phyloP scores from a whole-genome alignment of 192 early-diverging fungal species.

The Rhizophlyctis rosea region DNA sequence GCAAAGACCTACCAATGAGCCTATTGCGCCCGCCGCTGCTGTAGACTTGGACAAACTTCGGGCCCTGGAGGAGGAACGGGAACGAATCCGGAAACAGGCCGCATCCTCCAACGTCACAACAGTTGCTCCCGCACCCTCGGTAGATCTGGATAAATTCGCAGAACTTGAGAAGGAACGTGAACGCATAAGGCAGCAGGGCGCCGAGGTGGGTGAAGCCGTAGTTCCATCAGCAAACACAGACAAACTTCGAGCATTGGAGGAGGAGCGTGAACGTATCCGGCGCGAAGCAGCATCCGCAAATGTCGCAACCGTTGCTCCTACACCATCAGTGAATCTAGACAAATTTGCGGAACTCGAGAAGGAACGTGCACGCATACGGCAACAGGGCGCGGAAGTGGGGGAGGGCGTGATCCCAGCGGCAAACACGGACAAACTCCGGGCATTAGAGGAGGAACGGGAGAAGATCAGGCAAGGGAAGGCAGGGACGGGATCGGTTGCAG shows the following conservation, averaged over 20 bases:
- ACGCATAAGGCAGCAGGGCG: background rate
- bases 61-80: background rate
- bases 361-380: background rate
- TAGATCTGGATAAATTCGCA: background rate
- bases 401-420: too few relatives aligned
- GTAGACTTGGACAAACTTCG: background rate
- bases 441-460: background rate
- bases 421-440: background rate
- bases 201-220: too few relatives aligned
- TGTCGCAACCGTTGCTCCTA: too few relatives aligned
- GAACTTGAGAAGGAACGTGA: background rate
- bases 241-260: background rate
- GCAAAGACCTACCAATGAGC: background rate
- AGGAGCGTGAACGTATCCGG: too few relatives aligned
- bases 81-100: background rate
- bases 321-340: background rate
- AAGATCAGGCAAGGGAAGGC: too few relatives aligned
- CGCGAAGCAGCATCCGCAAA: too few relatives aligned
- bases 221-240: too few relatives aligned
- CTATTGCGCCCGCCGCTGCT: background rate
- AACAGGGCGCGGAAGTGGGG: too few relatives aligned
- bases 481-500: too few relatives aligned
- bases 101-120: too few relatives aligned
- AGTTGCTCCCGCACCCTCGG: too few relatives aligned
- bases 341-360: background rate